Percentiles rank a stretch among this genome's conserved stretches.
Evolutionary conservation across 2,329 filamentous ascomycete species (phyloP).

Genomic region (Xylariaceae sp.): DNA sequence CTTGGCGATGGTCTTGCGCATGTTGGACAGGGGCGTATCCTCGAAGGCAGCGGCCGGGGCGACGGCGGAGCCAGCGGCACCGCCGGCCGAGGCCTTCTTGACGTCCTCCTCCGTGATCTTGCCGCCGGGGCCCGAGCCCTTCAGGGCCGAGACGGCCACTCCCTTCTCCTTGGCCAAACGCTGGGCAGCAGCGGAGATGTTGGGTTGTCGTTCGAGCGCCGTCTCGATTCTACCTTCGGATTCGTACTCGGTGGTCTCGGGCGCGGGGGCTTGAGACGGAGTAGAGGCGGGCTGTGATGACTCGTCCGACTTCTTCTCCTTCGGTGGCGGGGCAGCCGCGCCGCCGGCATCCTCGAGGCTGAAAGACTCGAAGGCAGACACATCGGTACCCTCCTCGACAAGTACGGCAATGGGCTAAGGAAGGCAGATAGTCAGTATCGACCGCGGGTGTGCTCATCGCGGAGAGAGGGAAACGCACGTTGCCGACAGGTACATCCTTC

Average conservation of each 20-base stretch:
- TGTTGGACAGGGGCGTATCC: conserved; percentile 77
- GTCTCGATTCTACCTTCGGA: conserved; percentile 74
- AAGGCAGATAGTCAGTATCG: conserved; percentile 5
- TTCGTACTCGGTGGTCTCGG: conserved; percentile 59
- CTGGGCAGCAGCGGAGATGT: conserved; percentile 65
- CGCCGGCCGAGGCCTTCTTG: conserved; percentile 69
- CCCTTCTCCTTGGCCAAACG: conserved; percentile 80
- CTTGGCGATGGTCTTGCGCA: conserved; percentile 96
- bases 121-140: conserved; percentile 80
- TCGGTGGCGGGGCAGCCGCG: conserved; percentile 57
- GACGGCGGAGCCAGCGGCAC: conserved; percentile 46
- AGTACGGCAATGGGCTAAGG: conserved; percentile 86
- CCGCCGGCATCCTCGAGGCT: conserved; percentile 85
- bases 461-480: conserved; percentile 66
- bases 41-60: conserved; percentile 62
- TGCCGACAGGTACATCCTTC: conserved; percentile 91
- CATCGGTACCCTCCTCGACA: conserved; percentile 83
- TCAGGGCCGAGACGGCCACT: conserved; percentile 67
- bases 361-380: conserved; percentile 84
- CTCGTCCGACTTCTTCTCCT: conserved; percentile 57
- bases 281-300: conserved; percentile 50
- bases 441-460: too few relatives aligned
- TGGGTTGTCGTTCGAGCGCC: conserved; percentile 73
- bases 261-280: conserved; percentile 45
- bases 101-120: conserved; percentile 88